phyloP scores from a whole-genome alignment of 257 asterid genomes.

The Petunia secreta region DNA sequence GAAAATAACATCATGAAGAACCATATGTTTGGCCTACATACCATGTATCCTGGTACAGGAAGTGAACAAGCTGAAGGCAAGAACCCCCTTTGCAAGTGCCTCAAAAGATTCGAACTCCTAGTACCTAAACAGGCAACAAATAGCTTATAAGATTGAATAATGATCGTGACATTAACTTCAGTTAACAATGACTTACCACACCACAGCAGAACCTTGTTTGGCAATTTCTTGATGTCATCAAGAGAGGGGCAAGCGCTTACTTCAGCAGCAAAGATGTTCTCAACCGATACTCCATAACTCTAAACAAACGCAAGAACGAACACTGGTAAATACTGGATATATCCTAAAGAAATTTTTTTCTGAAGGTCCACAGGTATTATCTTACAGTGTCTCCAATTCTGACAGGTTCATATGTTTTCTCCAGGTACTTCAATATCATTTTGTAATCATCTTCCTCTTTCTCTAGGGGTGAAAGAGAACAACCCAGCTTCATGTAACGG shows the following conservation, averaged over 20 bases:
- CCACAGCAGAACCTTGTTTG: slow-evolving; percentile 81
- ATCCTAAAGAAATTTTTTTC: neutral
- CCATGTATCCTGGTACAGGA: slow-evolving; percentile 92
- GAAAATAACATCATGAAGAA: neutral
- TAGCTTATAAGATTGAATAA: neutral
- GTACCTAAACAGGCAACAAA: slow-evolving; percentile 44
- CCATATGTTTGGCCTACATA: neutral
- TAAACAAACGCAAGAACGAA: slow-evolving; percentile 25
- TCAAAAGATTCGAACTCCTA: slow-evolving; percentile 68
- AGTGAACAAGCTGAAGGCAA: slow-evolving; percentile 68
- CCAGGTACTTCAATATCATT: slow-evolving; percentile 73
- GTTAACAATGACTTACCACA: slow-evolving; percentile 60
- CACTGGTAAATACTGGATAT: too few species aligned
- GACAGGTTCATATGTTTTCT: slow-evolving; percentile 79
- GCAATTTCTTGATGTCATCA: slow-evolving; percentile 64
- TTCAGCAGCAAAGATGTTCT: slow-evolving; percentile 68
- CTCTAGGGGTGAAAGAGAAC: slow-evolving; percentile 57
- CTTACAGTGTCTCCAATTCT: slow-evolving; percentile 79
- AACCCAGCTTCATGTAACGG: slow-evolving; percentile 68
- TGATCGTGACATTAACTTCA: too few species aligned
- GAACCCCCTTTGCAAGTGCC: slow-evolving; percentile 85
- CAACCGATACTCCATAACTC: slow-evolving; percentile 75
- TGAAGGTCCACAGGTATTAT: neutral
- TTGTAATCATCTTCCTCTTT: slow-evolving; percentile 67
- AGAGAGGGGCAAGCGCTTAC: slow-evolving; percentile 73